phyloP scores from a whole-genome alignment of 805 yeast species.

The Millerozyma acaciae region DNA sequence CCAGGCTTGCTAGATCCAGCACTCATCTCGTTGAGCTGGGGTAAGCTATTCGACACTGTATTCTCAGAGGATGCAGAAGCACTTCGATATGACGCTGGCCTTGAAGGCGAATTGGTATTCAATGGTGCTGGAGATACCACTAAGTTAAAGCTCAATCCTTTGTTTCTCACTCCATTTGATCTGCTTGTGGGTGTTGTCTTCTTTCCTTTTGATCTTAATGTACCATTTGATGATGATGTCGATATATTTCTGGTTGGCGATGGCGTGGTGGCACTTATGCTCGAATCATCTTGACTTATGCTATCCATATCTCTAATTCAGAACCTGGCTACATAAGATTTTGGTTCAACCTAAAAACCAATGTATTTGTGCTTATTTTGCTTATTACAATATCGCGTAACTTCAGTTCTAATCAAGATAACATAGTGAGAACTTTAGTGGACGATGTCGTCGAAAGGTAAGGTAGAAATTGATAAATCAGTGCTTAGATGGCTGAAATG shows the following conservation, averaged over 20 bases:
- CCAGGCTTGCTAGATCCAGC: conserved; percentile 5
- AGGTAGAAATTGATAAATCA: conserved; percentile 6
- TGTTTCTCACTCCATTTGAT: conserved; percentile 13
- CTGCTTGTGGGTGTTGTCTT: neutral
- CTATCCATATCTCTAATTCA: too few relatives aligned
- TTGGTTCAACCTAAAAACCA: too few relatives aligned
- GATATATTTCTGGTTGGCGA: conserved; percentile 6
- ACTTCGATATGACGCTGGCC: neutral
- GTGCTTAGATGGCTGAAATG: conserved; percentile 24
- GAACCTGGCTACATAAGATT: too few relatives aligned
- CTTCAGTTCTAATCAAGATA: too few relatives aligned
- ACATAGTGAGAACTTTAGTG: too few relatives aligned
- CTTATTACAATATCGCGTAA: too few relatives aligned
- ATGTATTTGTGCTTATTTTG: too few relatives aligned
- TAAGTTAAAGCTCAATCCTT: conserved; percentile 31
- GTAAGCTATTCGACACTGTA: conserved; percentile 1
- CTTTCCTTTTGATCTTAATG: conserved; percentile 6
- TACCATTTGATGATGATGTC: conserved; percentile 7
- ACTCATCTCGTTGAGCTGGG: conserved; percentile 4
- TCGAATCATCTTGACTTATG: conserved; percentile 1
- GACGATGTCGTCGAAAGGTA: too few relatives aligned
- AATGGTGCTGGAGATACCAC: conserved; percentile 24
- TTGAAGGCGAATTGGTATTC: conserved; percentile 1
- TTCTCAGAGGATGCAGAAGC: neutral
- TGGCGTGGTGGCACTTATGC: conserved; percentile 6